Conservation (phyloP, 2,329 filamentous ascomycete genomes). For the Ophioceras dolichostomum region DNA sequence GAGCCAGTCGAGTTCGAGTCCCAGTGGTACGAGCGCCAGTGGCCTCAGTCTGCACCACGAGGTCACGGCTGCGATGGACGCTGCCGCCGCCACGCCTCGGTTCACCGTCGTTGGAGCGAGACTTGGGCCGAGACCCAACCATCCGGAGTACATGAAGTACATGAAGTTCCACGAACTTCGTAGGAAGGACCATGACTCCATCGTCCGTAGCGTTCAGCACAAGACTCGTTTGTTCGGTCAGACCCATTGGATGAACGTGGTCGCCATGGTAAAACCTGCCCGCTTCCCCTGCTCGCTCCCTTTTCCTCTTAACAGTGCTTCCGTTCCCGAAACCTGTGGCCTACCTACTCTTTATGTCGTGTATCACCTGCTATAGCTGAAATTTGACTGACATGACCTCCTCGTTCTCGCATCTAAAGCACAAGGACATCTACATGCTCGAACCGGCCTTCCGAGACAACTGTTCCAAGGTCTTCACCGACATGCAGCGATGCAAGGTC, state of each 20-base stretch:
- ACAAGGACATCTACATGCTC: not conserved
- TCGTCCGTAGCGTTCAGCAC: conserved; percentile 29
- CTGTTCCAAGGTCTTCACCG: not conserved
- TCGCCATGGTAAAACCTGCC: conserved; percentile 17
- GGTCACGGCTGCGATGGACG: not conserved
- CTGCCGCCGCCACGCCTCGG: conserved; percentile 1
- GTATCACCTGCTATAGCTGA: not conserved
- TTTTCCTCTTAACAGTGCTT: not conserved
- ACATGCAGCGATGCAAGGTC: conserved; percentile 35
- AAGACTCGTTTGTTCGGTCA: conserved; percentile 45
- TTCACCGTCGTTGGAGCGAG: not conserved
- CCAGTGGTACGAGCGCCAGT: too few species aligned
- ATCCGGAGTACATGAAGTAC: not conserved
- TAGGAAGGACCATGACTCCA: conserved; percentile 13
- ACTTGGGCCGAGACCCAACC: not conserved
- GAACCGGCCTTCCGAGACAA: not conserved
- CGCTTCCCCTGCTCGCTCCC: not conserved
- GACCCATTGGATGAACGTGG: conserved; percentile 39
- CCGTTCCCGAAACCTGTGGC: not conserved
- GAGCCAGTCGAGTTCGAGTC: too few species aligned
- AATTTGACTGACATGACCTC: not conserved
- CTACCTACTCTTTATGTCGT: not conserved
- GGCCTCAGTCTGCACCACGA: too few species aligned
- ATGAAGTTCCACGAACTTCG: not conserved
- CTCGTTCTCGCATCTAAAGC: not conserved